Percentiles rank a stretch among this genome's conserved stretches.
These are phyloP conservation scores for Phytophthora agathidicida DNA, from an alignment of 352 stramenopile species.

Conservation along the genomic window DNA sequence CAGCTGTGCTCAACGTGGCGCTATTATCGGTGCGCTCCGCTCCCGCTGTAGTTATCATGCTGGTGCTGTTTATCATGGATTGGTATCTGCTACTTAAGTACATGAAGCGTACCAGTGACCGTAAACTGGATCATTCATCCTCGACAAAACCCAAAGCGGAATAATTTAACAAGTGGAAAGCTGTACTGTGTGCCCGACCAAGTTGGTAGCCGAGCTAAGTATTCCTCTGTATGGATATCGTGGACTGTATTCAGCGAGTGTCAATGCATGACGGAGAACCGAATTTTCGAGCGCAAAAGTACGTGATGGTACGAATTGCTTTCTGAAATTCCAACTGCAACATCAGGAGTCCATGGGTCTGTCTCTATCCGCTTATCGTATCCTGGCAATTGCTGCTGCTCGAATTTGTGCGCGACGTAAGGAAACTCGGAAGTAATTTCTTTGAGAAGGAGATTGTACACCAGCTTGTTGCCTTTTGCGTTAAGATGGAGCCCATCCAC, in stretches of 20 bases:
- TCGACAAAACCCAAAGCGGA: conserved; percentile 30
- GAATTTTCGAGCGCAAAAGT: too few relatives aligned
- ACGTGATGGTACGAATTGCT: too few relatives aligned
- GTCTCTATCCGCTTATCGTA: too few relatives aligned
- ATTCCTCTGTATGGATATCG: too few relatives aligned
- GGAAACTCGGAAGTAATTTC: conserved; percentile 28
- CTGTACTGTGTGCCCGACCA: conserved; percentile 9
- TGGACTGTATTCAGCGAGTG: too few relatives aligned
- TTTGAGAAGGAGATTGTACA: conserved; percentile 21
- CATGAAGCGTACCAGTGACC: conserved; percentile 18
- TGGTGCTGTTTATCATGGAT: conserved; percentile 38
- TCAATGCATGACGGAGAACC: too few relatives aligned
- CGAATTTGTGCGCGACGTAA: conserved; percentile 12
- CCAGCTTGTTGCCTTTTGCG: conserved; percentile 44
- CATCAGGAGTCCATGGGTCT: too few relatives aligned
- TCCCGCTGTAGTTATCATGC: conserved; percentile 29
- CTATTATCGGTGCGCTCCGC: conserved; percentile 35
- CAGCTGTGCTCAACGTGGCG: conserved; percentile 34
- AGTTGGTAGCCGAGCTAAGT: too few relatives aligned
- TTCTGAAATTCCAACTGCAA: too few relatives aligned
- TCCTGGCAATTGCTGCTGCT: conserved; percentile 34
- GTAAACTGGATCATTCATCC: conserved; percentile 8
- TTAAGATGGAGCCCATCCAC: conserved; percentile 62
- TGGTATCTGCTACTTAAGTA: conserved; percentile 37
- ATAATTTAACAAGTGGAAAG: conserved; percentile 27